phyloP scores from a whole-genome alignment of 257 asterid species.

The Striga asiatica region DNA sequence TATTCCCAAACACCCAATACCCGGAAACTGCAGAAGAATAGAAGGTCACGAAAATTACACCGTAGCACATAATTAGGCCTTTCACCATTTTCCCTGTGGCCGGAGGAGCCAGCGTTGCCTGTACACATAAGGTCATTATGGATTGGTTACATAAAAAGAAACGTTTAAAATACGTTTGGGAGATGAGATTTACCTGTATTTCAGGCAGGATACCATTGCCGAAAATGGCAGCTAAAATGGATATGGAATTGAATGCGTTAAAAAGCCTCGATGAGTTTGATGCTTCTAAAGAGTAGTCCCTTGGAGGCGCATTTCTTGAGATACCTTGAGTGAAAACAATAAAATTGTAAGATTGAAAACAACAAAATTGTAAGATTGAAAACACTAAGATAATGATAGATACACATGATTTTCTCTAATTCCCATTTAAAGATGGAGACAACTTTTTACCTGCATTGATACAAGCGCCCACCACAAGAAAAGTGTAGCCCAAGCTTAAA shows the following conservation, averaged over 20 bases:
- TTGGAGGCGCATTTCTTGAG: conserved; percentile 58
- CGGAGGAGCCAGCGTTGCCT: conserved; percentile 99
- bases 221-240: conserved; percentile 87
- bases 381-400: too few species aligned
- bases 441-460: conserved; percentile 50
- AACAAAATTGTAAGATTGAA: too few species aligned
- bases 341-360: too few species aligned
- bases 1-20: conserved; percentile 85
- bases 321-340: conserved; percentile 31
- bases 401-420: too few species aligned
- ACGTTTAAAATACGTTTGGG: too few species aligned
- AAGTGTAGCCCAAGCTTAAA: conserved; percentile 73
- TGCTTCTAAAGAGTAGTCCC: conserved; percentile 66
- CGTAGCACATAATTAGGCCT: conserved; percentile 87
- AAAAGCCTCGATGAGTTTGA: conserved; percentile 46
- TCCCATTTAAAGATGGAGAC: not conserved
- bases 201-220: conserved; percentile 97
- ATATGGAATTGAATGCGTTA: conserved; percentile 80
- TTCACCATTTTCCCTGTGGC: conserved; percentile 90
- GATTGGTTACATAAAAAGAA: not conserved
- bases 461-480: conserved; percentile 89
- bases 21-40: conserved; percentile 89
- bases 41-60: conserved; percentile 71
- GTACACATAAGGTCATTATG: too few species aligned
- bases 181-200: conserved; percentile 49